phyloP scores from a whole-genome alignment of 257 asterid genomes.

The Solanum paucissectum region DNA sequence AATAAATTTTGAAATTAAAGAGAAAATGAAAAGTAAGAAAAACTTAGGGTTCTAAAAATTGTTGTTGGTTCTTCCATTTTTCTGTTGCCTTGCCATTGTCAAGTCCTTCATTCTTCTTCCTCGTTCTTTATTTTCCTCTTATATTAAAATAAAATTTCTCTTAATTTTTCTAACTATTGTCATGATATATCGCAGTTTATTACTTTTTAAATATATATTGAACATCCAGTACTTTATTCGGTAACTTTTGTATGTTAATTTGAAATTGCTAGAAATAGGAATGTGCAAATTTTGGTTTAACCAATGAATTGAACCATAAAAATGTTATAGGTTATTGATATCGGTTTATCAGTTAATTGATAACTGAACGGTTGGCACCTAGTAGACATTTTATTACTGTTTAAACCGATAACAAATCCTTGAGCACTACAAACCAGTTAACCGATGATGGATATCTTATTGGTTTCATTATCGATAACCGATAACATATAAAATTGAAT shows the following conservation, averaged over 20 bases:
- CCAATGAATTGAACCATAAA: not conserved
- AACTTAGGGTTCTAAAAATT: not conserved
- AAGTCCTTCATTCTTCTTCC: not conserved
- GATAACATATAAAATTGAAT: not conserved
- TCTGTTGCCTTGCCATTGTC: not conserved
- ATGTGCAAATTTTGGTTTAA: not conserved
- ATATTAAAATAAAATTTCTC: not conserved
- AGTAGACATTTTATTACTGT: not conserved
- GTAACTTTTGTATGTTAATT: not conserved
- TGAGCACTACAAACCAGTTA: not conserved
- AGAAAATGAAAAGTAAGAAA: not conserved
- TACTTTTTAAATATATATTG: not conserved
- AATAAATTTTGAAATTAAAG: not conserved
- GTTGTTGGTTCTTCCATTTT: not conserved
- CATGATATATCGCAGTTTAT: not conserved
- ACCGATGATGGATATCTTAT: not conserved
- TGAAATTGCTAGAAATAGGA: not conserved
- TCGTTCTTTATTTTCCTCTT: not conserved
- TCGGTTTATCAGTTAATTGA: not conserved
- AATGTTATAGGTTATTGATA: not conserved
- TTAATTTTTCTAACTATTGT: not conserved
- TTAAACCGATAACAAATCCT: not conserved
- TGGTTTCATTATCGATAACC: not conserved
- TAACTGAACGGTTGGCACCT: not conserved
- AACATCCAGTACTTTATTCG: not conserved